These are phyloP conservation scores for Spinacia oleracea DNA, from an alignment of 179 eudicot genomes.

Conservation along the genomic window DNA sequence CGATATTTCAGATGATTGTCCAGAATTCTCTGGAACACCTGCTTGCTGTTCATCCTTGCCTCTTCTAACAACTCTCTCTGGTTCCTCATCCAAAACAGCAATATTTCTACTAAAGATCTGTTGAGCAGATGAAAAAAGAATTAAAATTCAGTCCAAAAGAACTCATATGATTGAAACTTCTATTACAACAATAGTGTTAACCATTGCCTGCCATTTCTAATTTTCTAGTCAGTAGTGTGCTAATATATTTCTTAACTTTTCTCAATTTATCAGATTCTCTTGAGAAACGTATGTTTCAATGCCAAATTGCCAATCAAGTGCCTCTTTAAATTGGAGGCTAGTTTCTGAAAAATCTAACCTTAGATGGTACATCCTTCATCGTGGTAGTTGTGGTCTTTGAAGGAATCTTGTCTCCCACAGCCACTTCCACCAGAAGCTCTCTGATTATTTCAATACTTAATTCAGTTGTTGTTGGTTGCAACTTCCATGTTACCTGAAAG, in stretches of 20 bases:
- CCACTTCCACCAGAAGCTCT: slow-evolving; percentile 33
- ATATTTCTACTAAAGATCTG: neutral
- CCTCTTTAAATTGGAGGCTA: neutral
- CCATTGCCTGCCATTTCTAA: neutral
- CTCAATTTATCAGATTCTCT: too few relatives aligned
- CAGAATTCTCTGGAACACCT: neutral
- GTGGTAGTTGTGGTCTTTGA: slow-evolving; percentile 5
- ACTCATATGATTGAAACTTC: neutral
- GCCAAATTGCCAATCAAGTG: neutral
- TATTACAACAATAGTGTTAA: neutral
- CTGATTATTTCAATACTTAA: slow-evolving; percentile 39
- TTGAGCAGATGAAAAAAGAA: neutral
- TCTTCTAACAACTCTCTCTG: neutral
- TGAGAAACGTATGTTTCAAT: neutral
- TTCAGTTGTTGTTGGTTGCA: slow-evolving; percentile 45
- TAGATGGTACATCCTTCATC: slow-evolving; percentile 21
- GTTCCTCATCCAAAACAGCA: neutral
- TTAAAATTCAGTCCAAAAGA: neutral
- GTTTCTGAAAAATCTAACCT: slow-evolving; percentile 16
- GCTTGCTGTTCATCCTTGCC: neutral
- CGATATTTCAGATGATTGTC: slow-evolving; percentile 31
- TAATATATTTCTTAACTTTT: neutral
- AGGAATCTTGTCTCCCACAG: slow-evolving; percentile 10
- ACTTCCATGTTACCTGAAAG: slow-evolving; percentile 48
- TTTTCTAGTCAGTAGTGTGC: neutral